Conservation (phyloP, 768 basidiomycete genomes). For the Naematelia aurantialba region DNA sequence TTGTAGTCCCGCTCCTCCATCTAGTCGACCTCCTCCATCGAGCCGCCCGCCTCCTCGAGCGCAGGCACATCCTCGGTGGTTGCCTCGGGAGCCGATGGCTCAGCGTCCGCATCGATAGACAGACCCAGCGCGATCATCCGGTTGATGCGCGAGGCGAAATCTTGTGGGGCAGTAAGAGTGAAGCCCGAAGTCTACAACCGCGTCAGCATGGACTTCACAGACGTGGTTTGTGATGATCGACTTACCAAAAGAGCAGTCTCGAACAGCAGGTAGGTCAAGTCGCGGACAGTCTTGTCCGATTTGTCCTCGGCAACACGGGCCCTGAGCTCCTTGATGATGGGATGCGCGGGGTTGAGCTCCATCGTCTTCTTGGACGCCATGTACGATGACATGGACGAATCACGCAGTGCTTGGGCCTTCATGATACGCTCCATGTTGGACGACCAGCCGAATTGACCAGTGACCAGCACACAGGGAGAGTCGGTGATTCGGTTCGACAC, state of each 20-base stretch:
- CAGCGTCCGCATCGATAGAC: slow-evolving; percentile 63
- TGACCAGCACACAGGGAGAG: slow-evolving; percentile 94
- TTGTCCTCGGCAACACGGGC: slow-evolving; percentile 94
- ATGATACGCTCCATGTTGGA: slow-evolving; percentile 99
- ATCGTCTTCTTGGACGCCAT: slow-evolving; percentile 99
- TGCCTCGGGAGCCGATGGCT: slow-evolving; percentile 53
- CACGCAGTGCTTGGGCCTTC: slow-evolving; percentile 80
- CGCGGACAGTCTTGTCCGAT: slow-evolving; percentile 96
- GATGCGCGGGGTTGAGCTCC: slow-evolving; percentile 86
- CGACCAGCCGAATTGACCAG: slow-evolving; percentile 99
- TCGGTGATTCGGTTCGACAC: slow-evolving; percentile 96
- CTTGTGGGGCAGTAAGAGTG: slow-evolving; percentile 89
- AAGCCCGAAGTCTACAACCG: slow-evolving; percentile 56
- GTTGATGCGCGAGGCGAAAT: slow-evolving; percentile 93
- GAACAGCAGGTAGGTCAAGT: slow-evolving; percentile 90
- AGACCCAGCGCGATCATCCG: slow-evolving; percentile 80
- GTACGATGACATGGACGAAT: slow-evolving; percentile 67
- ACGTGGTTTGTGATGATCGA: slow-evolving; percentile 50
- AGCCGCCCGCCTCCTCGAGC: slow-evolving; percentile 46
- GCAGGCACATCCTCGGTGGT: slow-evolving; percentile 47
- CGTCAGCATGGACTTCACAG: slow-evolving; percentile 2
- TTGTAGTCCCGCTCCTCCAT: neutral
- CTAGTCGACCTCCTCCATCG: slow-evolving; percentile 85
- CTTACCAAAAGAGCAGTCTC: slow-evolving; percentile 95
- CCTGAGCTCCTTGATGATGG: slow-evolving; percentile 94